Base-by-base conservation (phyloP, 2,329 filamentous ascomycete genomes). In the Penicillium concentricum region DNA sequence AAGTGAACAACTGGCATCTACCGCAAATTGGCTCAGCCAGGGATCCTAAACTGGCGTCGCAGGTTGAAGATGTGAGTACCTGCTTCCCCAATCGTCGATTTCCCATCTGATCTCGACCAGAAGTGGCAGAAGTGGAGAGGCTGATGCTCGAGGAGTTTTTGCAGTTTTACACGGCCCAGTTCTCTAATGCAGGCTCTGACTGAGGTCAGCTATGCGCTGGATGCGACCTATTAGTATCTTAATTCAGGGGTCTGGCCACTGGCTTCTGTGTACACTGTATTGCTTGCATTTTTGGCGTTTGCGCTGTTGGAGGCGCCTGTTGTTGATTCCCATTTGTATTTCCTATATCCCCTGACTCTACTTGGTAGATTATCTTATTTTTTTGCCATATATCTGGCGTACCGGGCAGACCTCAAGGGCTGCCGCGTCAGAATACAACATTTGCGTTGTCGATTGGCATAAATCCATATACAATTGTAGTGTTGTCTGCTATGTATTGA, bases 1-100 rank as follows among this genome's bases (percentile, higher is more conserved):
- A 84, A 22, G 90, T 96, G 18, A 97, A 97, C 71, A 91, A 95
- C 69, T 97, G 94, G 94, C 81, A 82, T 47, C 75, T 93, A 56
- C 88, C 88, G 5, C 69, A 76, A 22, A 39, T 67, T 39, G 50
- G 59, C n/a, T 65, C 66, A 39, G 57, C 58, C n/a, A 63, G 63
- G 56, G 59, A 69, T 54, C 59, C 62, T n/a, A 70, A 71, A 54
- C 54, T 77, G 43, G 72, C 74, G 39, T 67, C 67, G 43, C 71
- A 76, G 50, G 70, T 78, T 30, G 74, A 77, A 70, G 76, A 80
- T 67, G 78, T 76, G 64, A 76, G 74, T 67, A 46, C n/a, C 42
- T 39, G 5, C 30, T 32, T 46, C 48, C 41, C 22, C 9, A 26
- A 52, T 28, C 39, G n/a, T 22, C 34, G 34, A 43, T 45, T 9